These are phyloP conservation scores for Funneliformis mosseae DNA, from an alignment of 192 early-diverging fungal genomes.

Conservation along the genomic window DNA sequence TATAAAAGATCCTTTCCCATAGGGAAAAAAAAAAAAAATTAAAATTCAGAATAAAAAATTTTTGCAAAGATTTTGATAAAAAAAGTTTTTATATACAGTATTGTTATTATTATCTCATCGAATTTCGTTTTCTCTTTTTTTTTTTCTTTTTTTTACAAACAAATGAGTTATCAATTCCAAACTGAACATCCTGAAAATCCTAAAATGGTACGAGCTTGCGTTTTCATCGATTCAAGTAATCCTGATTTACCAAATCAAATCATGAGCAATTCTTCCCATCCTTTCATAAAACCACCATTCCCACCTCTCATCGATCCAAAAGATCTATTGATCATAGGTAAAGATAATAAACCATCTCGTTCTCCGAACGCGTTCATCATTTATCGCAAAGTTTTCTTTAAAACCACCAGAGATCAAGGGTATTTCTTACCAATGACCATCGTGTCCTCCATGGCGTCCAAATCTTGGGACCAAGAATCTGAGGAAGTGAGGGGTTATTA, in stretches of 20 bases:
- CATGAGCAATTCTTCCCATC: background rate
- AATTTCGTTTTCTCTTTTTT: too few relatives aligned
- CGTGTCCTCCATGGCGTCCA: constrained; percentile 19
- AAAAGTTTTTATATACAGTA: too few relatives aligned
- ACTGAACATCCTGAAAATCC: background rate
- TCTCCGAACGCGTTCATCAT: constrained; percentile 13
- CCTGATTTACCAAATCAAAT: constrained; percentile 8
- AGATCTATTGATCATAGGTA: background rate
- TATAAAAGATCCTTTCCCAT: too few relatives aligned
- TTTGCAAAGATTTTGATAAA: too few relatives aligned
- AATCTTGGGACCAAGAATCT: background rate
- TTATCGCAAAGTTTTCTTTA: constrained; percentile 4
- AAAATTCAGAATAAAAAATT: too few relatives aligned
- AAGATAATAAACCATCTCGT: background rate
- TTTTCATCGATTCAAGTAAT: constrained; percentile 6
- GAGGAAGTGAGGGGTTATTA: background rate
- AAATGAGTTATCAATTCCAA: background rate
- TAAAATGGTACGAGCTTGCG: background rate
- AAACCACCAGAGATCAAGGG: background rate
- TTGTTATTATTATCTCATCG: too few relatives aligned
- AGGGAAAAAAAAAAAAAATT: too few relatives aligned
- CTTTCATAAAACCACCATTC: background rate
- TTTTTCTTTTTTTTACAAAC: too few relatives aligned
- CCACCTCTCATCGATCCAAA: background rate
- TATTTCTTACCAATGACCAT: constrained; percentile 12